These are phyloP conservation scores for Tolypocladium sp. DNA, from an alignment of 2,329 filamentous ascomycete species.

Conservation along the genomic window DNA sequence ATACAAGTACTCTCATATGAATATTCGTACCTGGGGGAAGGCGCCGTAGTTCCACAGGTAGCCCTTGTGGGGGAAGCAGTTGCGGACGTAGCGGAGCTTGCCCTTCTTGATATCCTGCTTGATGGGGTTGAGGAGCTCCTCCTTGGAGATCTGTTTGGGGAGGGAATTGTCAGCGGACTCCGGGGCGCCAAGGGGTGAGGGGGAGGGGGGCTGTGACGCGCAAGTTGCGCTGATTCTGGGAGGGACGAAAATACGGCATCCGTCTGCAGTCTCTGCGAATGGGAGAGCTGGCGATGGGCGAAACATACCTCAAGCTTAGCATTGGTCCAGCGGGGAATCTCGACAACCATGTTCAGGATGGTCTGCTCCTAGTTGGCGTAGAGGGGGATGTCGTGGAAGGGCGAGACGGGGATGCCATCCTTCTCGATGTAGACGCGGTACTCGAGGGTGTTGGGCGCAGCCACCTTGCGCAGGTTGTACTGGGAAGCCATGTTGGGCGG, in stretches of 20 bases:
- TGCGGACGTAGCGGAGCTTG: conserved; percentile 98
- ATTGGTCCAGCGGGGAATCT: conserved; percentile 99
- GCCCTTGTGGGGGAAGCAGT: conserved; percentile 99
- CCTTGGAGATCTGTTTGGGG: conserved; percentile 81
- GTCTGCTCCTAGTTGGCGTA: conserved; percentile 95
- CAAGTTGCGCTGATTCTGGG: neutral
- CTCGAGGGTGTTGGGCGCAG: conserved; percentile 84
- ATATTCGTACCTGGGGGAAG: conserved; percentile 76
- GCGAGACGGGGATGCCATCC: conserved; percentile 86
- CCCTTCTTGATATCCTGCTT: conserved; percentile 99
- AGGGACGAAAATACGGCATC: neutral
- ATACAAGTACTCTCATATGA: neutral
- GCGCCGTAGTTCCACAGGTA: conserved; percentile 99
- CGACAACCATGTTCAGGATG: conserved; percentile 97
- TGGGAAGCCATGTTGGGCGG: conserved; percentile 43
- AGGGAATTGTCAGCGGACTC: conserved; percentile 11
- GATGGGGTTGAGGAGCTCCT: conserved; percentile 96
- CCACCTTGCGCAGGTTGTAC: conserved; percentile 81
- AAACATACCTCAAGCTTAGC: conserved; percentile 88
- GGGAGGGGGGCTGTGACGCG: neutral
- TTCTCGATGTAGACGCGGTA: conserved; percentile 97
- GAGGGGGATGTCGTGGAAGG: conserved; percentile 97
- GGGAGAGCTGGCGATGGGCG: neutral
- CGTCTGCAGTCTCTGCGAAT: neutral
- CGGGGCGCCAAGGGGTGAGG: neutral